Evolutionary conservation across 2,329 filamentous ascomycete genomes (phyloP), one percentile per base, ranked within the genome.

Genomic region (Albifimbria verrucaria): DNA sequence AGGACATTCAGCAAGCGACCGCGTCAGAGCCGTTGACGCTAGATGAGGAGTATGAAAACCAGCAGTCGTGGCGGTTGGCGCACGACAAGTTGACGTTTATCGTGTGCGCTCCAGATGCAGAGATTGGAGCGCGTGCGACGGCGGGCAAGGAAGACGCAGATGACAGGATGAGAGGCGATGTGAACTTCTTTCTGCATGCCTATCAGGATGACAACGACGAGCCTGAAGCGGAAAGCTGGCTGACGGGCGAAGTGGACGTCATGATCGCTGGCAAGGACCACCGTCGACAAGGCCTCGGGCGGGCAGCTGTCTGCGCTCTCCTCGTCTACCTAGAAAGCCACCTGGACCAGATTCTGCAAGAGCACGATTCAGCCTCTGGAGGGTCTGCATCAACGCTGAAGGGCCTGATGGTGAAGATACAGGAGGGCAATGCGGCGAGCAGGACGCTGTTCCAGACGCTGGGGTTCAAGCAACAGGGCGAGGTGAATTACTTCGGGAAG

Each of bases 31-130:
- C 87, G 0, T 79, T 97, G 49, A 86, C 82, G 0, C 76, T 97
- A 0, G 77, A 83, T 1, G 88, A 96, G 66, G 93, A 97, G 76
- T 91, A 94, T 70, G 82, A 84, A 48, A 97, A 97, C 86, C 93
- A 97, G 70, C 73, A 75, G n/a, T 90, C 86, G 58, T 97, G 93
- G 93, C 86, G 92, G 36, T 75, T 74, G 20, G 89, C 94, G 42
- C 71, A 75, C 23, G 92, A 97, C 72, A 97, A 97, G 73, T 71
- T 97, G 56, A 97, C 93, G 0, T 97, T 97, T 62, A 96, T 97
- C 67, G 72, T 89, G 51, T 96, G 91, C 65, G 73, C 77, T 5
- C 32, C 50, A 2, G 45, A 55, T 6, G 46, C 51, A 3, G 18
- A 17, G 3, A 32, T 53, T 1, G 22, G 20, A 1, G 53, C 62